Percentiles rank a stretch among this genome's conserved stretches.
These are phyloP conservation scores for Heliosperma pusillum DNA, from an alignment of 148 eudicot species.

Conservation along the genomic window DNA sequence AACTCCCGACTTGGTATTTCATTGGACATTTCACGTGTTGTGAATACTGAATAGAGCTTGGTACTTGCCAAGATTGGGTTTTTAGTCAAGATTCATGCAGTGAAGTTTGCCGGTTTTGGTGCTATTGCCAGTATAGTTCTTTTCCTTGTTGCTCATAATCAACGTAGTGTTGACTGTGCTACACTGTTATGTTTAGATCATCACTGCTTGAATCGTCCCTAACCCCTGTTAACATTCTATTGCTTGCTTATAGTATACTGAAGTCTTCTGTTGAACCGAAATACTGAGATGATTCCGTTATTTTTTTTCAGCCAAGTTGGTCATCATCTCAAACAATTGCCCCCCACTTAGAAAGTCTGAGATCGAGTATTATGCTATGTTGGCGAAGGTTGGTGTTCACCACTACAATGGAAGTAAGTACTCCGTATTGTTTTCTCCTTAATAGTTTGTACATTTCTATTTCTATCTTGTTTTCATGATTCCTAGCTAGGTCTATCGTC, in stretches of 20 bases:
- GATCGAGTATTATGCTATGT: conserved; percentile 91
- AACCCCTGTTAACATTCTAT: too few species aligned
- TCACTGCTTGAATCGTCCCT: too few species aligned
- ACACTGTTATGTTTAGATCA: not conserved
- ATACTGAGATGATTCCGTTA: not conserved
- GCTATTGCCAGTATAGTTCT: not conserved
- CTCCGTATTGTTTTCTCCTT: not conserved
- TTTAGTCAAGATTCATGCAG: too few species aligned
- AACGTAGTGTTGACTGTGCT: not conserved
- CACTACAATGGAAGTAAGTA: conserved; percentile 88
- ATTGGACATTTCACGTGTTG: not conserved
- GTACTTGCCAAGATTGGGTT: not conserved
- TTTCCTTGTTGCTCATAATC: not conserved
- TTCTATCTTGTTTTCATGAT: not conserved
- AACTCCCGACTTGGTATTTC: not conserved
- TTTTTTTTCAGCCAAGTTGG: conserved; percentile 54
- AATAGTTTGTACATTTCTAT: not conserved
- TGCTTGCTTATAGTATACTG: not conserved
- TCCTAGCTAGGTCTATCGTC: not conserved
- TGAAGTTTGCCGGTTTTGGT: not conserved
- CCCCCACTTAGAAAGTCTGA: conserved; percentile 81
- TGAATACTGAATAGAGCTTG: not conserved
- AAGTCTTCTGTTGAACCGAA: not conserved
- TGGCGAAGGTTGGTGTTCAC: conserved; percentile 81
- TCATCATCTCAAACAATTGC: conserved; percentile 80